These are phyloP conservation scores for Penicillium antarcticum DNA, from an alignment of 495 filamentous ascomycete genomes.

Conservation along the genomic window DNA sequence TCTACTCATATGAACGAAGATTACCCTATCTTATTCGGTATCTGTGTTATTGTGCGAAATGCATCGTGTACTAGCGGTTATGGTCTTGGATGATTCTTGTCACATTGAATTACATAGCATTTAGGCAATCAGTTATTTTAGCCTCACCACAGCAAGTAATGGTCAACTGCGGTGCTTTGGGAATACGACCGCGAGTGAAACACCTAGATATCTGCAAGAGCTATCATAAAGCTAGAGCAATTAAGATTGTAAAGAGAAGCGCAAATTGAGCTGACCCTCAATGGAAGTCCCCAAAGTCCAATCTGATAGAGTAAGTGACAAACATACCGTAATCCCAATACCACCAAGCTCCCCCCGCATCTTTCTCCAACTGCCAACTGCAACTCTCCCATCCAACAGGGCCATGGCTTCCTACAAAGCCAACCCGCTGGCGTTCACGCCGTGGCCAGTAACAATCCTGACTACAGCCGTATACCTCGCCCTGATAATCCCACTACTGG, in stretches of 20 bases:
- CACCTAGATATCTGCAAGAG: too few species aligned
- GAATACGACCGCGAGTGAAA: too few species aligned
- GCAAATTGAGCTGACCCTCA: too few species aligned
- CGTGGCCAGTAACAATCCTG: conserved; percentile 70
- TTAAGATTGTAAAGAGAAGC: too few species aligned
- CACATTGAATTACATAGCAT: conserved; percentile 21
- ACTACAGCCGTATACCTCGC: conserved; percentile 67
- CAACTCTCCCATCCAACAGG: conserved; percentile 10
- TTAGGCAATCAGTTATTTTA: conserved; percentile 3
- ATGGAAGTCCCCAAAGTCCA: too few species aligned
- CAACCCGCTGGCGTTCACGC: conserved; percentile 61
- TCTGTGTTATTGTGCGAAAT: conserved; percentile 28
- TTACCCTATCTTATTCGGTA: conserved; percentile 16
- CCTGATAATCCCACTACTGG: conserved; percentile 64
- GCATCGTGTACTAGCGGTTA: conserved; percentile 31
- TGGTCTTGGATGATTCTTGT: conserved; percentile 14
- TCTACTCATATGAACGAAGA: conserved; percentile 28
- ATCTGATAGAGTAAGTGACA: too few species aligned
- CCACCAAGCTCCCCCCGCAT: conserved; percentile 21
- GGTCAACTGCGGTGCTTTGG: not conserved
- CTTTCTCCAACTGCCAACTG: conserved; percentile 13
- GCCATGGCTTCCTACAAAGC: conserved; percentile 33
- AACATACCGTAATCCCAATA: conserved; percentile 5
- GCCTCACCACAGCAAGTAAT: not conserved
- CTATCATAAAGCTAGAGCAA: too few species aligned